Base-by-base conservation (phyloP, 495 filamentous ascomycete species). In the Daldinia concentrica region DNA sequence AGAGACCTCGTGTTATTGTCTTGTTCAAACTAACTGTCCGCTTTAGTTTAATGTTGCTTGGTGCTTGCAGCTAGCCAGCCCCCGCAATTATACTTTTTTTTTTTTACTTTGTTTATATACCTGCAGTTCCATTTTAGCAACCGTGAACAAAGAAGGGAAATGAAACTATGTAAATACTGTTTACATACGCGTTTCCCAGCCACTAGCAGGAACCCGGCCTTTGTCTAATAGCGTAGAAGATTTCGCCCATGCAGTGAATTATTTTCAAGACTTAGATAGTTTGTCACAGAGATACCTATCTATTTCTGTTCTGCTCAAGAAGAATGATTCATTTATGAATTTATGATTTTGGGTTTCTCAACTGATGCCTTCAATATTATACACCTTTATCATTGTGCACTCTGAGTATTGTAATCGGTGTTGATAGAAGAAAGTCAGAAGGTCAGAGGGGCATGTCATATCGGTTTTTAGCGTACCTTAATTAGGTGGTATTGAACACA, bases 151-250 rank as follows among this genome's bases (percentile, higher is more conserved):
- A 68, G 22, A 30, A 62, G 24, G 27, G 24, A 61, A 61, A 66
- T 45, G 54, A 59, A 32, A 43, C 45, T 45, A 50, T 39, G 24
- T 19, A 7, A 32, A 68, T 27, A 43, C 51, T 71, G 68, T 71
- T 71, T 66, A 71, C 63, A 39, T 26, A 64, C 69, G 69, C 69
- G 69, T 50, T 72, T 72, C 55, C 52, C 64, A 64, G 64, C 69
- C 69, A 72, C 48, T 32, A 41, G 27, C 36, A 34, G 69, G 60
- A 68, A 72, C 62, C 15, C 8, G 22, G 5, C 17, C 26, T 6
- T 30, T 54, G 26, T 70, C 17, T 36, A 3, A 3, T 36, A 36
- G 36, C 58, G 0, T 60, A 6, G 15, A 39, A 29, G 11, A 56
- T 17, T 14, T 17, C 30, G n/a, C 11, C 4, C 17, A 26, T 62